A percentile compares a stretch with the other conserved stretches of the same genome.
phyloP scores from a whole-genome alignment of 1,284 basidiomycete genomes.

The Ceratobasidium sp. region DNA sequence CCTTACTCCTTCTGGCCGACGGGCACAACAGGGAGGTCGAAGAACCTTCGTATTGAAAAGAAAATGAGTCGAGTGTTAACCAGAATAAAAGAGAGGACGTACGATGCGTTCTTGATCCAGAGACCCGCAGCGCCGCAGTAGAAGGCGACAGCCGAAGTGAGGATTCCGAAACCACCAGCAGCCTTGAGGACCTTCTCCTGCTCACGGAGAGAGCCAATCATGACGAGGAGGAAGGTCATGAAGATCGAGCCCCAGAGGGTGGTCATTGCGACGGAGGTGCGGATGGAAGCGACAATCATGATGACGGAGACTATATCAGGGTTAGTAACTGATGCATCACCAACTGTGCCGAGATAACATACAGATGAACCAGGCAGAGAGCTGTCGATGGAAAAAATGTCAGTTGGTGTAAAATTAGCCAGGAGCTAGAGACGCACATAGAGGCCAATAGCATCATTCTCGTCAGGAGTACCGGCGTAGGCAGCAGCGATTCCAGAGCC shows the following conservation, averaged over 20 bases:
- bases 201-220: conserved; percentile 46
- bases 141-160: conserved; percentile 76
- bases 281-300: conserved; percentile 1
- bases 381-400: too few species aligned
- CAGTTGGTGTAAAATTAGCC: too few species aligned
- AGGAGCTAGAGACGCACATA: background rate
- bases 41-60: background rate
- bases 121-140: conserved; percentile 63
- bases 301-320: conserved; percentile 30
- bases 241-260: conserved; percentile 59
- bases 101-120: conserved; percentile 19
- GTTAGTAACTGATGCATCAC: background rate
- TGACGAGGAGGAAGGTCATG: conserved; percentile 55
- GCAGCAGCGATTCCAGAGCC: conserved; percentile 47
- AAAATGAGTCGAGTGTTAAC: background rate
- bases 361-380: conserved; percentile 51
- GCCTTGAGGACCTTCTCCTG: conserved; percentile 61
- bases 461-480: conserved; percentile 49
- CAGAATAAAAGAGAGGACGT: background rate
- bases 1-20: conserved; percentile 7
- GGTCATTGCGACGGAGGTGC: conserved; percentile 53
- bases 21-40: conserved; percentile 26
- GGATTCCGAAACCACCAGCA: conserved; percentile 78
- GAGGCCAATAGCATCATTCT: conserved; percentile 47
- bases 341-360: conserved; percentile 45